Evolutionary conservation across 495 filamentous ascomycete genomes (phyloP), one percentile per base, ranked within the genome.

Genomic region (Penicillium robsamsonii): DNA sequence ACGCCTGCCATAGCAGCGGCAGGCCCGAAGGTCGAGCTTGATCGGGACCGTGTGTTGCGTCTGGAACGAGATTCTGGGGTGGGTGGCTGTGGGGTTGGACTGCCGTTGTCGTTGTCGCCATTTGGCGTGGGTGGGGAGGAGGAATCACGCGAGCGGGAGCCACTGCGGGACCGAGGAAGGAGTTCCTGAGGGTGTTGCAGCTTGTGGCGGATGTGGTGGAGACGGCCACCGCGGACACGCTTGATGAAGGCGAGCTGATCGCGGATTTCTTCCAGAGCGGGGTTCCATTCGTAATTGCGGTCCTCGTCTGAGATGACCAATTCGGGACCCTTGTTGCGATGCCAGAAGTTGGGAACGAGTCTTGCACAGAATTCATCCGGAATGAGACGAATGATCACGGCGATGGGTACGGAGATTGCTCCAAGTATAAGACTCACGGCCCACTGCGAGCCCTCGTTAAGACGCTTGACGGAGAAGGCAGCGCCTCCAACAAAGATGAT

Each of bases 151-250:
- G 88, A 91, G 46, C 86, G 83, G 18, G 87, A 90, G 20, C 86
- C 86, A 64, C 87, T 92, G 60, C 87, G 81, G 30, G 85, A 88
- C 47, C 83, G 81, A 44, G 86, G 81, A 40, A 92, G 70, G 52
- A 94, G 78, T 46, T 84, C 81, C 65, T 95, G 85, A 8, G 91
- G 89, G 69, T 96, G 85, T 63, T 87, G 81, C 42, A 96, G 80
- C 59, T 87, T 89, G 71, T 96, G 95, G 63, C 86, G 89, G 58
- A 97, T 80, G 58, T 90, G 84, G 70, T 87, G 92, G 46, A 98
- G 73, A 54, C 94, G 90, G 29, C 95, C 95, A 58, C 94, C 95
- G 63, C 75, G 85, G 69, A 79, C 85, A 65, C 61, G 88, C 74
- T 79, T 89, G 72, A 78, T 84, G 79, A 85, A 96, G 37, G 82